Percentiles rank a stretch among this genome's conserved stretches.
Conservation (phyloP, 257 asterid species). For the Solanum bulbocastanum region DNA sequence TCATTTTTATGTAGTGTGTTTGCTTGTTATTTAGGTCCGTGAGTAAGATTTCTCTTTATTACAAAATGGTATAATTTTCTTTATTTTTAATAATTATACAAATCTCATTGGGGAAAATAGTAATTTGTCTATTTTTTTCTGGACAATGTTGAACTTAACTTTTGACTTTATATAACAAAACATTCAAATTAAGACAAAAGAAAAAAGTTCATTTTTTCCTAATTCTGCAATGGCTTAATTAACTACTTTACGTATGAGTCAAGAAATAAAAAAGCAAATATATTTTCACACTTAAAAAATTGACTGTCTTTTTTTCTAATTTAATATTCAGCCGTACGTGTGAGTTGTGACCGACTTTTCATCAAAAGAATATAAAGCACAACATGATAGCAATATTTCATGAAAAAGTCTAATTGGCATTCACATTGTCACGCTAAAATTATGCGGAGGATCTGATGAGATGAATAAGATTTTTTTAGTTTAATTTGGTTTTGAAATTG, state of each 20-base stretch:
- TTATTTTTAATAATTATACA: background rate
- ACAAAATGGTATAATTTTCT: no score
- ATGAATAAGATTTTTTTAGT: background rate
- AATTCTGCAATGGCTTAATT: background rate
- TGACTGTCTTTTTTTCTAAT: background rate
- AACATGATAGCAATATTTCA: background rate
- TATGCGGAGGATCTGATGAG: background rate
- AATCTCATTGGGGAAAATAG: background rate
- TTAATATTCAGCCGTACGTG: background rate
- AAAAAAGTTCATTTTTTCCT: background rate
- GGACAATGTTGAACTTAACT: background rate
- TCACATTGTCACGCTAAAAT: background rate
- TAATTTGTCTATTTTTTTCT: background rate
- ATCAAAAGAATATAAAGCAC: background rate
- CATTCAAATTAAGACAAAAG: background rate
- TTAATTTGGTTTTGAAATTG: fast-evolving
- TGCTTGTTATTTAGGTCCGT: background rate
- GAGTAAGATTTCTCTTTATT: no score
- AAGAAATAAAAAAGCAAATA: background rate
- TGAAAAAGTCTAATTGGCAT: background rate
- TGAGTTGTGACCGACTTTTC: background rate
- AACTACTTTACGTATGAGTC: background rate
- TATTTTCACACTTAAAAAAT: background rate
- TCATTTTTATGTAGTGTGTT: no score
- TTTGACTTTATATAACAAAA: background rate